These are phyloP conservation scores for Euphorbia neoarborescens DNA, from an alignment of 441 rosid species.

Conservation along the genomic window DNA sequence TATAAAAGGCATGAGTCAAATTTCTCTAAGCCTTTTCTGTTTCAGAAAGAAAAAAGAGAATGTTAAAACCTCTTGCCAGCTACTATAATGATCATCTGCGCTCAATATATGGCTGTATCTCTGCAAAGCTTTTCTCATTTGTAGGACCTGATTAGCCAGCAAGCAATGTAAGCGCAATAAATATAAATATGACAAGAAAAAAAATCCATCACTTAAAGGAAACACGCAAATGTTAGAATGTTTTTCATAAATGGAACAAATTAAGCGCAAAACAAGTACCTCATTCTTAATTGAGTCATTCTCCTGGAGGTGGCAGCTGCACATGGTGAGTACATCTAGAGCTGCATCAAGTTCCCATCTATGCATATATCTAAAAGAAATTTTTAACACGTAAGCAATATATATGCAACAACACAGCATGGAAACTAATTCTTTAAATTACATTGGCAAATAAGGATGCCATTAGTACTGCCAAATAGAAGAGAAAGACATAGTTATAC, in stretches of 20 bases:
- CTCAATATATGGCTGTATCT: conserved; percentile 78
- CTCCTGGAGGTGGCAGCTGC: conserved; percentile 80
- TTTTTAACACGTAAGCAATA: background rate
- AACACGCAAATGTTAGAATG: conserved; percentile 15
- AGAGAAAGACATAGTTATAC: background rate
- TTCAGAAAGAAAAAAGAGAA: conserved; percentile 17
- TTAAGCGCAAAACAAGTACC: conserved; percentile 33
- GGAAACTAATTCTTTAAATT: background rate
- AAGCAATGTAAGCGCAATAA: conserved; percentile 8
- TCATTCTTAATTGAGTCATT: conserved; percentile 58
- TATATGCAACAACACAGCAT: background rate
- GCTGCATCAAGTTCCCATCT: conserved; percentile 93
- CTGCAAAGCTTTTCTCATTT: conserved; percentile 80
- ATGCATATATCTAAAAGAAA: conserved; percentile 63
- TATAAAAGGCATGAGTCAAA: background rate
- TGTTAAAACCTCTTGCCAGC: conserved; percentile 92
- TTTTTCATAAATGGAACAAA: conserved; percentile 8
- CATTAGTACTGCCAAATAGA: background rate
- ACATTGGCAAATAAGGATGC: background rate
- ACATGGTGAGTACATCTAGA: conserved; percentile 94
- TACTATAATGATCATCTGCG: conserved; percentile 78
- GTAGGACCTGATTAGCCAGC: conserved; percentile 52
- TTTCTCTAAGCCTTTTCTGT: background rate
- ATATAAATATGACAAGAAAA: conserved; percentile 3
- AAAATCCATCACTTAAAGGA: conserved; percentile 9